These are phyloP conservation scores for Blastobotrys americana DNA, from an alignment of 805 yeast genomes.

Conservation along the genomic window DNA sequence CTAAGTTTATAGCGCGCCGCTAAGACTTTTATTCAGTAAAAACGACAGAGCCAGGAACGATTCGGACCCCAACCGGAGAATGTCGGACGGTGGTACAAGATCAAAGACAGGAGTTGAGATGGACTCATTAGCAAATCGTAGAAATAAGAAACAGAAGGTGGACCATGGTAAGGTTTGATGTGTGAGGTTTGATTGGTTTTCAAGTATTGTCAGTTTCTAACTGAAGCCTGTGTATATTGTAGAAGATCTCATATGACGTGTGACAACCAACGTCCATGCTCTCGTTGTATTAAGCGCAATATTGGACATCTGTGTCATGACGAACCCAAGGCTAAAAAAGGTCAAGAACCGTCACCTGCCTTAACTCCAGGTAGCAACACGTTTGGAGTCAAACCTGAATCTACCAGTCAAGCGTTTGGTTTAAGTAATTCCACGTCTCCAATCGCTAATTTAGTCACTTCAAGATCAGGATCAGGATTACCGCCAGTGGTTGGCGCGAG, in stretches of 20 bases:
- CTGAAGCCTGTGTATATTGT: slow-evolving; percentile 76
- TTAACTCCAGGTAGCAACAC: no score
- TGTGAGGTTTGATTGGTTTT: background rate
- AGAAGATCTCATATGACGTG: slow-evolving; percentile 92
- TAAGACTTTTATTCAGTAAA: background rate
- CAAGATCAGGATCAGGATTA: background rate
- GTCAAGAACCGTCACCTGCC: background rate
- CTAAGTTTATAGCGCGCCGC: no score
- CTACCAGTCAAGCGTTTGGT: slow-evolving; percentile 1
- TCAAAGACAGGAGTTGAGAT: background rate
- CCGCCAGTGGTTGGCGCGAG: background rate
- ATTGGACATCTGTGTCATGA: slow-evolving; percentile 84
- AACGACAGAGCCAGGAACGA: background rate
- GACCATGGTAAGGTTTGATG: slow-evolving; percentile 18
- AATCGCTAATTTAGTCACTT: background rate
- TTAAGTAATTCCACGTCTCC: background rate
- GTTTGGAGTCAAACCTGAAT: slow-evolving; percentile 9
- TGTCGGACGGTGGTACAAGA: background rate
- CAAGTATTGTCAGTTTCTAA: background rate
- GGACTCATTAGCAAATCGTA: background rate
- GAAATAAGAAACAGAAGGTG: slow-evolving; percentile 20
- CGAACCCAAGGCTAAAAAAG: slow-evolving; percentile 38
- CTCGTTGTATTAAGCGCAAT: slow-evolving; percentile 76
- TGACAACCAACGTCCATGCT: slow-evolving; percentile 68
- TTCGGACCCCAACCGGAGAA: background rate